Percentiles rank a stretch among this genome's conserved stretches.
phyloP scores from a whole-genome alignment of 2,329 filamentous ascomycete species.

The Epichloe brachyelytri region DNA sequence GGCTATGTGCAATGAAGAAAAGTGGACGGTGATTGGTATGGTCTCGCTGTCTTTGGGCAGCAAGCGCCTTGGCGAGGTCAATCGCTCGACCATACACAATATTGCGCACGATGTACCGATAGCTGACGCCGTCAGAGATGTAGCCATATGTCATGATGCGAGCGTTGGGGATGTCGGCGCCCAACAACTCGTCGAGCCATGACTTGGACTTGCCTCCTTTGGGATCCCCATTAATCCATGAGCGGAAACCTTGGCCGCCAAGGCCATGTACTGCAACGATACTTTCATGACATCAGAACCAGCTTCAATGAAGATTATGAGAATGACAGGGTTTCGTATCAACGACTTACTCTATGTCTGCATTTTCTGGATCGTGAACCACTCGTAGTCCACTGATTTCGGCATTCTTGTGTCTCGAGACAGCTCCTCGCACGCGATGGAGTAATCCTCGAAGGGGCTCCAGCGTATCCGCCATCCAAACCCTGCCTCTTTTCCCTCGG shows the following conservation, averaged over 20 bases:
- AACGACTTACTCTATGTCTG: conserved; percentile 13
- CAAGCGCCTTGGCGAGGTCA: conserved; percentile 12
- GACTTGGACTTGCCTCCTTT: conserved; percentile 9
- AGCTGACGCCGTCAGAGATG: conserved; percentile 11
- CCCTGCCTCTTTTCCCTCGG: background rate
- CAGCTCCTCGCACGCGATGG: conserved; percentile 12
- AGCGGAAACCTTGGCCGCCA: conserved; percentile 13
- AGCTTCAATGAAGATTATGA: background rate
- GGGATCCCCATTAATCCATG: conserved; percentile 13
- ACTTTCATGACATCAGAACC: conserved; percentile 6
- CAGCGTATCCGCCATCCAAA: conserved; percentile 11
- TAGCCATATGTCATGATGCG: conserved; percentile 17
- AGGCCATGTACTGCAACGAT: conserved; percentile 17
- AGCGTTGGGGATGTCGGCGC: conserved; percentile 13
- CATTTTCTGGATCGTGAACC: conserved; percentile 11
- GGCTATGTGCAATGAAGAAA: conserved; percentile 16
- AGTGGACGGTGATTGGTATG: conserved; percentile 11
- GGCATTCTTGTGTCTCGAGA: conserved; percentile 9
- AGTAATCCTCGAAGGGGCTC: conserved; percentile 12
- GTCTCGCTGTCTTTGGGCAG: conserved; percentile 9
- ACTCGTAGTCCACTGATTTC: conserved; percentile 11
- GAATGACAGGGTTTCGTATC: background rate
- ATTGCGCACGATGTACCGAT: conserved; percentile 13
- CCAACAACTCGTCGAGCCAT: conserved; percentile 14
- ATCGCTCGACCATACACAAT: conserved; percentile 14